Conservation (phyloP, 495 filamentous ascomycete species). For the Entonaema liquescens region DNA sequence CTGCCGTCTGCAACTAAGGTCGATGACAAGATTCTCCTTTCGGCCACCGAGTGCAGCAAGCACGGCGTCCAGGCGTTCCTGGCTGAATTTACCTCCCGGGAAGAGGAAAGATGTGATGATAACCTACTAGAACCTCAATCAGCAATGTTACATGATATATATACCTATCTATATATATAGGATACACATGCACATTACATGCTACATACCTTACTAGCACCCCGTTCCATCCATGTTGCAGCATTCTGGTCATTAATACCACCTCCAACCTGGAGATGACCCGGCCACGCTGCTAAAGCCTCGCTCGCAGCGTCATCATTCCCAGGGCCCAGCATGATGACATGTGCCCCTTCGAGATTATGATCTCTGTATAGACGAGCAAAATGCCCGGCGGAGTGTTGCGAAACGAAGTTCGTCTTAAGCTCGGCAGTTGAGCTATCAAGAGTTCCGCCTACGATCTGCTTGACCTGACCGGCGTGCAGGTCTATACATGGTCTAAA, state of each 20-base stretch:
- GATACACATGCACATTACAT: not conserved
- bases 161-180: not conserved
- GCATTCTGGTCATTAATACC: constrained; percentile 90
- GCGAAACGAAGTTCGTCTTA: constrained; percentile 90
- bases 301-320: constrained; percentile 83
- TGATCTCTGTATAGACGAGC: constrained; percentile 78
- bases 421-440: constrained; percentile 69
- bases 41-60: constrained; percentile 75
- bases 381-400: constrained; percentile 80
- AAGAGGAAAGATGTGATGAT: constrained; percentile 86
- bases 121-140: constrained; percentile 65
- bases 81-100: constrained; percentile 80
- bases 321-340: constrained; percentile 92
- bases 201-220: constrained; percentile 83
- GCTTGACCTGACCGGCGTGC: constrained; percentile 94
- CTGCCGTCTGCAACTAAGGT: constrained; percentile 84
- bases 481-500: constrained; percentile 98
- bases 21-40: constrained; percentile 86
- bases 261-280: constrained; percentile 84
- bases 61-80: constrained; percentile 73
- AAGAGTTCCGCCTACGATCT: constrained; percentile 95
- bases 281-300: constrained; percentile 78
- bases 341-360: constrained; percentile 80
- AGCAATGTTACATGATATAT: constrained; percentile 1
- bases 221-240: constrained; percentile 80